These are phyloP conservation scores for Fomes fomentarius DNA, from an alignment of 1,284 basidiomycete genomes.

Conservation along the genomic window DNA sequence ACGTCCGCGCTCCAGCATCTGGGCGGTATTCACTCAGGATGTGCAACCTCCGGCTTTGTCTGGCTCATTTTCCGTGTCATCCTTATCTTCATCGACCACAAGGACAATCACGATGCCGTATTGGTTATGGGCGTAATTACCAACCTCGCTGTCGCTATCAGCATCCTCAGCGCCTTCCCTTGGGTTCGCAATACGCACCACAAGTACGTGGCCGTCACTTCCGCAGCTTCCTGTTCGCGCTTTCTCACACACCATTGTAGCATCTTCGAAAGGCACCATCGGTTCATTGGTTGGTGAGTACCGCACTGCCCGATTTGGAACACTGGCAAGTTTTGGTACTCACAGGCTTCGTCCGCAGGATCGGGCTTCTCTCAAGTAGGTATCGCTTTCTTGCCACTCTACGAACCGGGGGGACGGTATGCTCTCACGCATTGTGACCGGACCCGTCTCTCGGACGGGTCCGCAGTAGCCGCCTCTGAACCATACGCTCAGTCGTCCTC, in stretches of 20 bases:
- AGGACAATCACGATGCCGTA: slow-evolving; percentile 56
- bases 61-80: slow-evolving; percentile 66
- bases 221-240: slow-evolving; percentile 1
- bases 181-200: slow-evolving; percentile 71
- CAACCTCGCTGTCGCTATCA: slow-evolving; percentile 56
- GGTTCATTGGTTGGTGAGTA: slow-evolving; percentile 69
- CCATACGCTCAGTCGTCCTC: neutral
- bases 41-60: slow-evolving; percentile 61
- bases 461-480: slow-evolving; percentile 5
- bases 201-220: slow-evolving; percentile 48
- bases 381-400: slow-evolving; percentile 18
- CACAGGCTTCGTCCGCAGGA: slow-evolving; percentile 39
- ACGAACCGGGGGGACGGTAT: slow-evolving; percentile 9
- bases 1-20: slow-evolving; percentile 69
- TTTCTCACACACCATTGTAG: slow-evolving; percentile 38
- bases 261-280: slow-evolving; percentile 70
- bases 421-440: slow-evolving; percentile 17
- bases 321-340: slow-evolving; percentile 21
- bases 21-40: slow-evolving; percentile 75
- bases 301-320: slow-evolving; percentile 17
- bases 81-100: slow-evolving; percentile 55
- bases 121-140: slow-evolving; percentile 62
- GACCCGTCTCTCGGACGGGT: slow-evolving; percentile 2
- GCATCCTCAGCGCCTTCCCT: slow-evolving; percentile 65
- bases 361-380: slow-evolving; percentile 60